Base-by-base conservation (phyloP, 345 rosid species). In the Sisymbrium irio region DNA sequence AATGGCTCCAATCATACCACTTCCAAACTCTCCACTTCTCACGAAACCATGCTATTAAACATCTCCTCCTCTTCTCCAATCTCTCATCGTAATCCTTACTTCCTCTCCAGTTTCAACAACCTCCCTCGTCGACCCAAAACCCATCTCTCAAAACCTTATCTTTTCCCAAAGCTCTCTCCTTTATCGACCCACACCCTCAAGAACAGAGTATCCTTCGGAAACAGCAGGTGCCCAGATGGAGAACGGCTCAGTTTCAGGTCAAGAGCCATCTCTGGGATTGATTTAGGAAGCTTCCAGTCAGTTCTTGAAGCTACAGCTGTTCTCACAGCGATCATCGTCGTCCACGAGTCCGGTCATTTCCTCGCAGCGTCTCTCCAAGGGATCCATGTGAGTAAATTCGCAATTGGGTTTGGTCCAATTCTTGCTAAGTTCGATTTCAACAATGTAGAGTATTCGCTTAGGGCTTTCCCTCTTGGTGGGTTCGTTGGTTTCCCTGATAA, bases 401-500 rank as follows among this genome's bases (percentile, higher is more conserved):
- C 99, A 0, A 84, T 95, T 68, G 99, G 97, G 72, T 94, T 95
- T 72, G 97, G 99, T 85, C 97, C 97, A 10, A 78, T 89, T 72
- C 77, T 95, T 61, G 97, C 97, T 55, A 95, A 91, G 53, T 89
- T 95, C 72, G 88, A 86, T 73, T 84, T 86, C 41, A 89, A 86
- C 12, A 92, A 89, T 44, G 97, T 95, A 1, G 97, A 95, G 75
- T 95, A 89, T 53, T 95, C 97, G 9, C 47, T 91, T 75, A 86
- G 96, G 74, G 97, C 97, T 60, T 86, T 95, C 75, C 99, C 99
- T 39, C 32, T 95, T 35, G 97, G 99, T 72, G 97, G 99, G 13
- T 95, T 91, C 74, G 97, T 91, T 40, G 99, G 96, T 62, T 91
- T 91, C 77, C 99, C 99, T 66, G 97, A 95, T 77, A 94, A 94